These are phyloP conservation scores for Fraxinus sp. DNA, from an alignment of 305 asterid genomes.

Conservation along the genomic window DNA sequence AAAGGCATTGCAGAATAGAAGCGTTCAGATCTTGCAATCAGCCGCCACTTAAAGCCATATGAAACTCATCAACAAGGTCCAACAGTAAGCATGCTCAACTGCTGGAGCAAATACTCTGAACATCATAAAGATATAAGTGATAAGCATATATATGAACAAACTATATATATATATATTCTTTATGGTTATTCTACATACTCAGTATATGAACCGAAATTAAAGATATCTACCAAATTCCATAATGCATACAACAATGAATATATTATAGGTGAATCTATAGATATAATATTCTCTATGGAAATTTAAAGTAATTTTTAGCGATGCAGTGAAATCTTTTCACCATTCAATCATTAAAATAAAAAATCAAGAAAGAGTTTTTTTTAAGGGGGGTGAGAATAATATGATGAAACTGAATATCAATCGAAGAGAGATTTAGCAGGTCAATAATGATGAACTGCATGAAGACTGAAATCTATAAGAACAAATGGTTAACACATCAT, in stretches of 20 bases:
- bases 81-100: not conserved
- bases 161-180: not conserved
- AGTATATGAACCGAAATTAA: not conserved
- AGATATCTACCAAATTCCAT: not conserved
- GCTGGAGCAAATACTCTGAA: not conserved
- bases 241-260: not conserved
- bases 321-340: not conserved
- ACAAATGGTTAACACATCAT: not conserved
- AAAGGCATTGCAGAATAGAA: slow-evolving; percentile 26
- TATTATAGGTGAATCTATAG: not conserved
- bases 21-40: not conserved
- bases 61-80: slow-evolving; percentile 6
- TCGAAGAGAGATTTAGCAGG: not conserved
- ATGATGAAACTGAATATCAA: not conserved
- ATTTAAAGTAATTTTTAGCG: not conserved
- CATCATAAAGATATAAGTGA: not conserved
- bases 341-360: not conserved
- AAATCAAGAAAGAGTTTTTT: not conserved
- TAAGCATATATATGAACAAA: not conserved
- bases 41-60: slow-evolving; percentile 4
- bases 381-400: not conserved
- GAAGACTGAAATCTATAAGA: not conserved
- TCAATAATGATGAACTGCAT: not conserved
- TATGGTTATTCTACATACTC: not conserved
- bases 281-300: not conserved